Evolutionary conservation across 1,139 yeast genomes (phyloP), one percentile per base, ranked within the genome.

Genomic region (Lizanozyma gosingica): DNA sequence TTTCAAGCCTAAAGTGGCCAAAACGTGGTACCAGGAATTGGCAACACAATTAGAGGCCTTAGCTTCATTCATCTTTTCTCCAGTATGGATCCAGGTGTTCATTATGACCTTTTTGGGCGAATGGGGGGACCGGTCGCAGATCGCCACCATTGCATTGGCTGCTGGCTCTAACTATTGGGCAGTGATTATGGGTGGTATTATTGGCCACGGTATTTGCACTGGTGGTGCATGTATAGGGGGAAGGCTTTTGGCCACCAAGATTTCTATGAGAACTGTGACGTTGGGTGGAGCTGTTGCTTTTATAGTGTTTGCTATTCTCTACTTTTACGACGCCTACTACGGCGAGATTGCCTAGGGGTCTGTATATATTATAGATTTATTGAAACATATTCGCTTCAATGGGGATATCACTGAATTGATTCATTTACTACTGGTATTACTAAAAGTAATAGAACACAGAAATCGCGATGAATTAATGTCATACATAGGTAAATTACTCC

Each of bases 51-150:
- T 80, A 34, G 60, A 64, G 36, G 73, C 78, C 49, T 67, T 83
- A 45, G 78, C 81, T 3, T 63, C 78, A 2, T 75, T 80, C 45
- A 65, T 88, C 14, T 67, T 92, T 40, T 83, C 95, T 4, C 98
- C 98, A 2, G 67, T 81, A 14, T 92, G 95, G 90, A 83, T 90
- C 50, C 97, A 92, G 65, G 94, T 92, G 3, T 92, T 92, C 58
- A 80, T 82, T 41, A 90, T 94, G 97, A 87, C 96, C 2, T 94
- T 94, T 59, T 68, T 92, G 42, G 98, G 97, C 43, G 99, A 92
- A 66, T 88, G 97, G 95, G 99, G 99, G 39, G 99, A 92, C 61
- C 80, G 98, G 55, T 88, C 97, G 14, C 99, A 92, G 64, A 87
- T 92, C 41, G 96, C 97, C 34, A 94, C 97, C 35, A 88, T 92